Conservation (phyloP, 2,329 filamentous ascomycete genomes). For the Pleoardoris graminearum region DNA sequence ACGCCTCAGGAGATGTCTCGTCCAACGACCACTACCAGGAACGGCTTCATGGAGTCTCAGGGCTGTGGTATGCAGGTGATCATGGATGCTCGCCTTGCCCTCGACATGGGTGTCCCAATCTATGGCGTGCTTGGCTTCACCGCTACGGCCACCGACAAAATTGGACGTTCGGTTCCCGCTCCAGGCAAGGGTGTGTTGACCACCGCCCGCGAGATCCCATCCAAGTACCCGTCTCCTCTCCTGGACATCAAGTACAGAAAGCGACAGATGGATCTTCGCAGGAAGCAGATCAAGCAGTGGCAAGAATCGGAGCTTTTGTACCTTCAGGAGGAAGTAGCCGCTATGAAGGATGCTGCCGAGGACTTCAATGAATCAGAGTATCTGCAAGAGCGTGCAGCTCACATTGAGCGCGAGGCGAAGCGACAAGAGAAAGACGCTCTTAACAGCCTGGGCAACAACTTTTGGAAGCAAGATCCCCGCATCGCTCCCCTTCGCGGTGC, state of each 20-base stretch:
- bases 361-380: constrained; percentile 83
- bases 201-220: constrained; percentile 84
- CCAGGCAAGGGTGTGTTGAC: constrained; percentile 97
- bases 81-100: constrained; percentile 93
- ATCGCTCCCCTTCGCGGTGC: constrained; percentile 96
- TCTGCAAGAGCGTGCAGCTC: constrained; percentile 77
- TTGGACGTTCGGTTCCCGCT: constrained; percentile 93
- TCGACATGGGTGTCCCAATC: constrained; percentile 98
- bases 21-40: constrained; percentile 92
- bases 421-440: constrained; percentile 93
- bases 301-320: constrained; percentile 93
- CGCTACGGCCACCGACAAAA: constrained; percentile 97
- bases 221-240: constrained; percentile 92
- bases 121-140: constrained; percentile 93
- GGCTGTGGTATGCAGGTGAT: constrained; percentile 98
- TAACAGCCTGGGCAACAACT: constrained; percentile 92
- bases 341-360: constrained; percentile 75
- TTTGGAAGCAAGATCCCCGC: constrained; percentile 94
- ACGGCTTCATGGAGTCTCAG: constrained; percentile 99
- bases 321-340: constrained; percentile 86
- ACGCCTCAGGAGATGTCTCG: constrained; percentile 98
- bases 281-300: constrained; percentile 94
- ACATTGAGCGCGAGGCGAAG: constrained; percentile 85
- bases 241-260: constrained; percentile 97
- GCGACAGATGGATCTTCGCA: constrained; percentile 90